A percentile compares a stretch with the other conserved stretches of the same genome.
These are phyloP conservation scores for Geotrichum restrictum DNA, from an alignment of 1,139 yeast species.

Conservation along the genomic window DNA sequence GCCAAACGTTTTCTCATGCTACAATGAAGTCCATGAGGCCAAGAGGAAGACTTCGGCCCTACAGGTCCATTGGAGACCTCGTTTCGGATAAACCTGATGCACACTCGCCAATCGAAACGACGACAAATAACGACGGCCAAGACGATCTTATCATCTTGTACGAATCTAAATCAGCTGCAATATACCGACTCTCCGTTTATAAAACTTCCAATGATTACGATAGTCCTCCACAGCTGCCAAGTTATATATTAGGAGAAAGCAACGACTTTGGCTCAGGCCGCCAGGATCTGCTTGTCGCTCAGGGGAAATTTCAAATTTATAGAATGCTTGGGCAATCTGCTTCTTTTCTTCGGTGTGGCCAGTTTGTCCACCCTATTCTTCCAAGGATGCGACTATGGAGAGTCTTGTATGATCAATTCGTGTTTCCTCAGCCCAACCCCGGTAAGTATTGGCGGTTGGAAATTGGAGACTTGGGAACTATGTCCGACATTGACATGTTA, in stretches of 20 bases:
- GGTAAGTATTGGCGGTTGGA: conserved; percentile 68
- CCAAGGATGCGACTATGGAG: conserved; percentile 58
- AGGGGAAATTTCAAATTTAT: conserved; percentile 60
- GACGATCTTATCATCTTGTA: conserved; percentile 29
- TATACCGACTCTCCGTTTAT: conserved; percentile 16
- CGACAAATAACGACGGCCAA: conserved; percentile 11
- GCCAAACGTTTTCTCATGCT: no score
- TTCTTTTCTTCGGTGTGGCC: conserved; percentile 58
- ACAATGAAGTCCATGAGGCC: no score
- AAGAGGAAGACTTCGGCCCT: no score
- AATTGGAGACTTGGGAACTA: conserved; percentile 38
- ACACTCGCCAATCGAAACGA: background rate
- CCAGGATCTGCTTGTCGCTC: conserved; percentile 26
- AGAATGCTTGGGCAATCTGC: conserved; percentile 61
- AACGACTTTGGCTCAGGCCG: background rate
- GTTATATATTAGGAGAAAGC: background rate
- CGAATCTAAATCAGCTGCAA: conserved; percentile 7
- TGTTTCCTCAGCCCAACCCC: conserved; percentile 65
- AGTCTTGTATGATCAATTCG: conserved; percentile 50
- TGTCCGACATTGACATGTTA: conserved; percentile 38
- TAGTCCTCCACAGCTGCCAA: conserved; percentile 13
- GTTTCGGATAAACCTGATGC: background rate
- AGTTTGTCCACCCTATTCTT: conserved; percentile 61
- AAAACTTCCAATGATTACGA: conserved; percentile 12
- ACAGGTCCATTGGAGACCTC: no score